A percentile compares a stretch with the other conserved stretches of the same genome.
Conservation (phyloP, 2,329 filamentous ascomycete genomes). For the Beauveria pseudobassiana region DNA sequence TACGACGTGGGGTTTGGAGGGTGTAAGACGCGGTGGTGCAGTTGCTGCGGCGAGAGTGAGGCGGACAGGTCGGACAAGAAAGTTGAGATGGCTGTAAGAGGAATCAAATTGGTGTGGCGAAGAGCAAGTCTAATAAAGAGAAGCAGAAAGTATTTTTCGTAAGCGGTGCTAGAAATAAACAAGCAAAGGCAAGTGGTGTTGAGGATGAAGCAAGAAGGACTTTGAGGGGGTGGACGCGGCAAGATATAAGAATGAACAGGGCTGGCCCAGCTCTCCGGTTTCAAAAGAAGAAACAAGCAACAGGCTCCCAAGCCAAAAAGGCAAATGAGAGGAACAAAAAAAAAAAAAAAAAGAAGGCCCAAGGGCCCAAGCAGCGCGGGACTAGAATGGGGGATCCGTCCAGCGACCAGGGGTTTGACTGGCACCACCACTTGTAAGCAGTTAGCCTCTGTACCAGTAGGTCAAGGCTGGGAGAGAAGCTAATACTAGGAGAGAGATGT, state of each 20-base stretch:
- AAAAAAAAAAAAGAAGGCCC: not conserved
- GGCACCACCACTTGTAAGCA: no score
- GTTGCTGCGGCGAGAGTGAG: not conserved
- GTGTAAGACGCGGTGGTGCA: constrained; percentile 9
- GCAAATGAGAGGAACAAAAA: not conserved
- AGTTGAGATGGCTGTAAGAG: not conserved
- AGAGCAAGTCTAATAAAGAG: not conserved
- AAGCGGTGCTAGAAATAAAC: not conserved
- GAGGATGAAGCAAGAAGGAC: not conserved
- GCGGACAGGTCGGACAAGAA: not conserved
- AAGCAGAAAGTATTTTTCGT: not conserved
- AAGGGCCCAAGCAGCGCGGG: constrained; percentile 9
- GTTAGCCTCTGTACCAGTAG: no score
- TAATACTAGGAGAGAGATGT: not conserved
- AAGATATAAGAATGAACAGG: constrained; percentile 12
- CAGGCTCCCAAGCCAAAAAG: not conserved
- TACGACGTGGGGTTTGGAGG: not conserved
- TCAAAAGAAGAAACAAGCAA: not conserved
- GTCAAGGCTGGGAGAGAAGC: not conserved
- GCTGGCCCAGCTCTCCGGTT: not conserved
- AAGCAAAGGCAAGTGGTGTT: not conserved
- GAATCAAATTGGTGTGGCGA: not conserved
- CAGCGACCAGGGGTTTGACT: not conserved
- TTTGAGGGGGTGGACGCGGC: constrained; percentile 2
- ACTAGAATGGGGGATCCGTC: constrained; percentile 6